phyloP scores from a whole-genome alignment of 148 eudicot species.

The Arbutus unedo region DNA sequence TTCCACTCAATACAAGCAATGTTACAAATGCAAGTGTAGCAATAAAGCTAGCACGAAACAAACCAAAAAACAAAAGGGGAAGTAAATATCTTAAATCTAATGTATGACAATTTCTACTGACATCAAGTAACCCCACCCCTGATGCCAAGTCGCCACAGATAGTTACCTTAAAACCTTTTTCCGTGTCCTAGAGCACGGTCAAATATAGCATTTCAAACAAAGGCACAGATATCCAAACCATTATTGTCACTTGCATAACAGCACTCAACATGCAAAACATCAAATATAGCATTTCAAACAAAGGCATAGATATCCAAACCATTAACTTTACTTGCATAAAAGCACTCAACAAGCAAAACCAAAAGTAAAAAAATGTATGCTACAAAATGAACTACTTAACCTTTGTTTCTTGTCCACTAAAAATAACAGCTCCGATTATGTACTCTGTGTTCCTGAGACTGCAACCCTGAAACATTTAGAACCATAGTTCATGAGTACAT shows the following conservation, averaged over 20 bases:
- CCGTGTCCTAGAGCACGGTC: not conserved
- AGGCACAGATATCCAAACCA: not conserved
- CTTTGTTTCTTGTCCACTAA: slow-evolving; percentile 97
- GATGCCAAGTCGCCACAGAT: slow-evolving; percentile 3
- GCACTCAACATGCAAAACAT: slow-evolving; percentile 1
- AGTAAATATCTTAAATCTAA: not conserved
- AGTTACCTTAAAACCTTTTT: not conserved
- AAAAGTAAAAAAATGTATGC: not conserved
- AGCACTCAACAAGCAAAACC: slow-evolving; percentile 3
- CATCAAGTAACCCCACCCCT: not conserved
- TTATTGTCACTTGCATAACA: not conserved
- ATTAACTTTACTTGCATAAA: not conserved
- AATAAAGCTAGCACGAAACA: not conserved
- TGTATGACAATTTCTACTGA: not conserved
- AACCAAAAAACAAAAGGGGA: not conserved
- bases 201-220: slow-evolving; percentile 1
- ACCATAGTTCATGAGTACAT: slow-evolving; percentile 1
- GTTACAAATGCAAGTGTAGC: not conserved
- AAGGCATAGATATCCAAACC: not conserved
- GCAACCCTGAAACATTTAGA: slow-evolving; percentile 64
- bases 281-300: not conserved
- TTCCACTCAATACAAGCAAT: slow-evolving; percentile 19
- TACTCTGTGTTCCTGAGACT: slow-evolving; percentile 87
- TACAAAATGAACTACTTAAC: slow-evolving; percentile 17
- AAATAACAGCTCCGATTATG: slow-evolving; percentile 79